Evolutionary conservation across 306 rosid species (phyloP), one percentile per base, ranked within the genome.

Genomic region (Acacia melanoxylon): DNA sequence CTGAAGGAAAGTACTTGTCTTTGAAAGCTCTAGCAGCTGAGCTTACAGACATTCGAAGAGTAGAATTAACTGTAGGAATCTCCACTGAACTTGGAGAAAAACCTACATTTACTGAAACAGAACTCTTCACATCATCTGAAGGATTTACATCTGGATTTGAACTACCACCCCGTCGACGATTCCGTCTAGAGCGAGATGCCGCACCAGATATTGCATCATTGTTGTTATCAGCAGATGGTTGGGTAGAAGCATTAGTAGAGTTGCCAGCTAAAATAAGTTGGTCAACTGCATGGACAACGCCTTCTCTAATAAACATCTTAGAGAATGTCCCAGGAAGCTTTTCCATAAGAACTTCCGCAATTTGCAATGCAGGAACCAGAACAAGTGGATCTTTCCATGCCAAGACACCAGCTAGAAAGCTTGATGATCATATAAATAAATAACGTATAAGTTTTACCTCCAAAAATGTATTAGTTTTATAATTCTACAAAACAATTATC

Each of bases 331-430:
- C 93, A 29, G 91, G 97, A 84, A 96, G 98, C 88, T 94, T 96
- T 86, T 91, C 97, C 99, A 96, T 96, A 70, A 96, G 98, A 88
- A 96, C 89, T 78, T 93, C 98, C 24, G 99, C 90, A 90, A 96
- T 94, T 90, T 96, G 98, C 82, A 96, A 92, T 61, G 99, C 93
- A 72, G 99, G 99, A 75, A 92, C 82, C 86, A 94, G 73, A 41
- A 94, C 98, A 49, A 91, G 94, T 29, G 99, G 97, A 88, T 96
- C 99, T 89, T 96, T 96, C 94, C 98, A 96, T 62, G 99, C 94
- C 82, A 96, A 87, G 76, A 96, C 98, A 42, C 99, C 98, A 42
- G 99, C 98, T 88, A 96, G 81, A 82, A 96, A 94, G 91, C 99
- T 96, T 72, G 29, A 59, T 8, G 68, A 90, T 69, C 86, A 86